These are phyloP conservation scores for Fusarium annulatum DNA, from an alignment of 2,329 filamentous ascomycete genomes.

Conservation along the genomic window DNA sequence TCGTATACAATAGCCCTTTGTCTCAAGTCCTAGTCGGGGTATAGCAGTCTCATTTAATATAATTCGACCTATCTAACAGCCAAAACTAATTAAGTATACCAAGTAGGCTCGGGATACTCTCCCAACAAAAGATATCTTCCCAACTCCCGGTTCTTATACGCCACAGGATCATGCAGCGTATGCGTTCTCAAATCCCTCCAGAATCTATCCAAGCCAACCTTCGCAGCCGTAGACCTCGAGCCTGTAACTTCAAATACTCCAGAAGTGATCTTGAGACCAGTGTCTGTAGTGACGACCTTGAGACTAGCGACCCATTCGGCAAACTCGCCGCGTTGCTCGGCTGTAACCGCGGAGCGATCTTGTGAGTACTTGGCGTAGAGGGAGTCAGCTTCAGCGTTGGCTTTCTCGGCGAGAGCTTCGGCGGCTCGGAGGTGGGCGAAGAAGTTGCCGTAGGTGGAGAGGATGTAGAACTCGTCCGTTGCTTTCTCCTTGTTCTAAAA, in stretches of 20 bases:
- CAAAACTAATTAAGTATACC: slow-evolving; percentile 5
- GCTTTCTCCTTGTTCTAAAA: slow-evolving; percentile 63
- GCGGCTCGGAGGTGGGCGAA: slow-evolving; percentile 71
- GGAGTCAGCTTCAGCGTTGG: slow-evolving; percentile 59
- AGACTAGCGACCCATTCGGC: slow-evolving; percentile 64
- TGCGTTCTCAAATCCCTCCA: slow-evolving; percentile 76
- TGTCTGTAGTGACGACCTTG: slow-evolving; percentile 59
- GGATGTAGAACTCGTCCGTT: slow-evolving; percentile 73
- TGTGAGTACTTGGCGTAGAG: slow-evolving; percentile 56
- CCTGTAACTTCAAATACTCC: slow-evolving; percentile 62
- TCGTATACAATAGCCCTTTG: accelerated
- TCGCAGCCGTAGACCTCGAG: slow-evolving; percentile 65
- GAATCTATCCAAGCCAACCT: slow-evolving; percentile 71
- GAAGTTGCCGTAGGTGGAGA: slow-evolving; percentile 73
- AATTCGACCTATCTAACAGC: accelerated
- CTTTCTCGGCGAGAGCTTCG: slow-evolving; percentile 67
- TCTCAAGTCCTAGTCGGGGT: accelerated
- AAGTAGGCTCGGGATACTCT: slow-evolving; percentile 60
- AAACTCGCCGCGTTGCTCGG: slow-evolving; percentile 66
- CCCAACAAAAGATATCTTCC: slow-evolving; percentile 66
- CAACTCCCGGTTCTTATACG: slow-evolving; percentile 73
- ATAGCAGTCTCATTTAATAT: accelerated
- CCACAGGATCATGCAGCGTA: slow-evolving; percentile 73
- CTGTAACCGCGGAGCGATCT: slow-evolving; percentile 58
- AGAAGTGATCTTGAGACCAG: slow-evolving; percentile 64